Conservation (phyloP, 2,329 filamentous ascomycete genomes). For the Akanthomyces lecanii region DNA sequence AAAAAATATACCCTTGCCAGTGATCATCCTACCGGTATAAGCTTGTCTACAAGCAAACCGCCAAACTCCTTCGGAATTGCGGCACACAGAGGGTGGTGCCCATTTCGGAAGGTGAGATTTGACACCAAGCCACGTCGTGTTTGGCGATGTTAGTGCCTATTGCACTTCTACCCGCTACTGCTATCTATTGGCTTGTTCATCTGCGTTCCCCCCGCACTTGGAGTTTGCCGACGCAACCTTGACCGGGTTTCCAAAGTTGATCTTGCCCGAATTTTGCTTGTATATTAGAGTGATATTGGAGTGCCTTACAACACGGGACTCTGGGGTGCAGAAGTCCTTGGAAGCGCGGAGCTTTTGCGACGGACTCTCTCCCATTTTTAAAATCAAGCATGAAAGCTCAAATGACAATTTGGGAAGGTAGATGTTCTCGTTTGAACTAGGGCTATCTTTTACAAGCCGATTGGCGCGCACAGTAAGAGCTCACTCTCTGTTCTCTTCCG, state of each 20-base stretch:
- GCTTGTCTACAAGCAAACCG: neutral
- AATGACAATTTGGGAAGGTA: neutral
- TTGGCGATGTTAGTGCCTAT: neutral
- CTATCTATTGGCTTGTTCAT: neutral
- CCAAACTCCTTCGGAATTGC: neutral
- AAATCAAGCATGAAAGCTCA: neutral
- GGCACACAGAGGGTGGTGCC: neutral
- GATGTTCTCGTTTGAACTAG: neutral
- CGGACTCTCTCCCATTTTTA: no score
- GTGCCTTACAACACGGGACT: neutral
- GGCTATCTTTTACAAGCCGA: no score
- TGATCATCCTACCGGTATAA: neutral
- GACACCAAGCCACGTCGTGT: neutral
- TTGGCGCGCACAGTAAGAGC: no score
- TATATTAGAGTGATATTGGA: neutral
- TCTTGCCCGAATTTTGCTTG: neutral
- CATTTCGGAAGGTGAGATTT: neutral
- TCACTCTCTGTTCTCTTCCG: no score
- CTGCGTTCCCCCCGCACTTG: neutral
- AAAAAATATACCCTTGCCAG: neutral
- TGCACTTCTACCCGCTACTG: neutral
- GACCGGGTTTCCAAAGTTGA: neutral
- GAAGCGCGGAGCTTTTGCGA: no score
- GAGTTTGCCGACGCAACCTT: neutral
- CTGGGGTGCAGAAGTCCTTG: neutral